Conservation (phyloP, 2,329 filamentous ascomycete species). For the Davidsoniella neocaledoniae region DNA sequence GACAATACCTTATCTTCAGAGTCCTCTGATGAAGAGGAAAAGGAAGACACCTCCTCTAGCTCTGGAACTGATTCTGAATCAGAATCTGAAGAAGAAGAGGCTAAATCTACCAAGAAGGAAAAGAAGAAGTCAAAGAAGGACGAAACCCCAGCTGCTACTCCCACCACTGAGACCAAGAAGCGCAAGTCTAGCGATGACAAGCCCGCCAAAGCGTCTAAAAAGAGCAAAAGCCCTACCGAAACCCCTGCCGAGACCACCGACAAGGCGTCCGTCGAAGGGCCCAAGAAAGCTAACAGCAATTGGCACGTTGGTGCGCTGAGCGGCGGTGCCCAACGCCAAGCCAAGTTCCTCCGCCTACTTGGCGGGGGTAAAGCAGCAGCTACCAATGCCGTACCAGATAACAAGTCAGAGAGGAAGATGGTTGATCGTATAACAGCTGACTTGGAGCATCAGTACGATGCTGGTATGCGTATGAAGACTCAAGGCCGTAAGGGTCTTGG, state of each 20-base stretch:
- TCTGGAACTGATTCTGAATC: background rate
- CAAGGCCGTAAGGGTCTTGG: conserved; percentile 8
- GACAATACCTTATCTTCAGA: too few relatives aligned
- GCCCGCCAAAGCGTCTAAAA: background rate
- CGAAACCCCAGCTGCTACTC: background rate
- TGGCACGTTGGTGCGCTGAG: conserved; percentile 38
- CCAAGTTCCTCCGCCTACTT: conserved; percentile 40
- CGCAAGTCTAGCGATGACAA: conserved; percentile 14
- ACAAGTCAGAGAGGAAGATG: conserved; percentile 13
- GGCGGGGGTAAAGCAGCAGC: conserved; percentile 31
- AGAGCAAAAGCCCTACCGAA: background rate
- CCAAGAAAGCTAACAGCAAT: conserved; percentile 16
- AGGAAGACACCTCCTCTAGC: background rate
- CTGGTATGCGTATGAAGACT: conserved; percentile 36
- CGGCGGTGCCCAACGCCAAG: conserved; percentile 33
- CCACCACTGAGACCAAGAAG: conserved; percentile 13
- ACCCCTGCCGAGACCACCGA: background rate
- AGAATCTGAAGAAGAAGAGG: conserved; percentile 14
- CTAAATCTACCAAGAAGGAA: conserved; percentile 17
- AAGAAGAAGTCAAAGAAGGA: conserved; percentile 17
- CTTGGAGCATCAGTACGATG: conserved; percentile 39
- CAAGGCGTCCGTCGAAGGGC: background rate
- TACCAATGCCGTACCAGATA: conserved; percentile 8
- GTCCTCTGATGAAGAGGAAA: conserved; percentile 4
- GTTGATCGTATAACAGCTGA: conserved; percentile 29